Evolutionary conservation across 805 yeast genomes (phyloP), one percentile per base, ranked within the genome.

Genomic region (Lipomyces starkeyi): DNA sequence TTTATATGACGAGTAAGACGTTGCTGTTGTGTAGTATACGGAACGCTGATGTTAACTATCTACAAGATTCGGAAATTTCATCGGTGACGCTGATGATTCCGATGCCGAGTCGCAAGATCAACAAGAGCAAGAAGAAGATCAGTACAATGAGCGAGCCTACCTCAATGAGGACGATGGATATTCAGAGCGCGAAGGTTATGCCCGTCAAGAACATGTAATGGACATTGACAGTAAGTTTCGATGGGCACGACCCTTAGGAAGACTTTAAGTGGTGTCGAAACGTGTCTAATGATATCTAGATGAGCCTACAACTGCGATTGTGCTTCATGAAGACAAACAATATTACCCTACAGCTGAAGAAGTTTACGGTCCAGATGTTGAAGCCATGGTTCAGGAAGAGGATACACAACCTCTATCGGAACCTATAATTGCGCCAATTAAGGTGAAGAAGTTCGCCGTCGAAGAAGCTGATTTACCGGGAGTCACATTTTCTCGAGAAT

Each of bases 1-100:
- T 68, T 75, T 87, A 34, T 91, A 89, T 78, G 97, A 92, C 78
- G 97, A 92, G 84, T 84, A 73, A 58, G 82, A 74, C 2, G 8
- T n/a, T 35, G 1, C 17, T 22, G 40, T 56, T 22, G 47, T 32
- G 13, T 40, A 49, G 32, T 65, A 22, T 3, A 11, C 7, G 29
- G 57, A 34, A 61, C 65, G 32, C 54, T 25, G 5, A 11, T 2
- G 17, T 4, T 68, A 76, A 80, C 77, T 1, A 22, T 34, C 37
- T 17, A 13, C 3, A 49, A 71, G 74, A 61, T 89, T 89, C 76
- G 94, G 94, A 58, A 89, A 89, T 75, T 82, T 83, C 49, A 82
- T 90, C 25, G 89, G 88, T 14, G 87, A 81, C 57, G 79, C 83
- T 6, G 77, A 75, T 8, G 85, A 80, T 71, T 83, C 86, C 0